A percentile compares a stretch with the other conserved stretches of the same genome.
Evolutionary conservation across 257 asterid species (phyloP).

Genomic region (Solanum gandarillasii): DNA sequence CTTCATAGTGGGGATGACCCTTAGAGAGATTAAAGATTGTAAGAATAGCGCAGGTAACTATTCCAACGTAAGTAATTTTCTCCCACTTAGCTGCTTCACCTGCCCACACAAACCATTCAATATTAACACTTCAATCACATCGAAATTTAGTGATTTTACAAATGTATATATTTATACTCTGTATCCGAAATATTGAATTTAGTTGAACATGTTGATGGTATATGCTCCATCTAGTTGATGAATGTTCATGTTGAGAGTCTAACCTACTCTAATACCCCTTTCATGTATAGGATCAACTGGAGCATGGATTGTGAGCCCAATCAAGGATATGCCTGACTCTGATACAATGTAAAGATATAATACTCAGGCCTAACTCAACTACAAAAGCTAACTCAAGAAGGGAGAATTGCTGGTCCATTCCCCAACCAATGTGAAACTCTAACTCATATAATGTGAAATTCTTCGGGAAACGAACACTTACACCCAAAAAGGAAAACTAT

Average conservation of each 20-base stretch:
- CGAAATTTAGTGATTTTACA: too few species aligned
- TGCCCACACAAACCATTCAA: not conserved
- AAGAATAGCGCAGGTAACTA: slow-evolving; percentile 26
- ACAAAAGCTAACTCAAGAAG: not conserved
- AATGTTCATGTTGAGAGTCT: too few species aligned
- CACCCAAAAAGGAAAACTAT: too few species aligned
- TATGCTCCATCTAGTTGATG: too few species aligned
- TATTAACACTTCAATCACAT: not conserved
- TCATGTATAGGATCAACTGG: not conserved
- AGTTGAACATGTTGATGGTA: not conserved
- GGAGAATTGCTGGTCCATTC: not conserved
- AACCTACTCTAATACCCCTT: not conserved
- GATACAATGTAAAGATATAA: not conserved
- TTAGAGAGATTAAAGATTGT: slow-evolving; percentile 43
- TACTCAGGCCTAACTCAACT: not conserved
- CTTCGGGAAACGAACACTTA: too few species aligned
- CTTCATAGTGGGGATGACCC: slow-evolving; percentile 64
- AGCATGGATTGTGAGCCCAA: not conserved
- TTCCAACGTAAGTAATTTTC: slow-evolving; percentile 57
- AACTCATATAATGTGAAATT: not conserved
- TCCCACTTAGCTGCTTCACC: slow-evolving; percentile 85
- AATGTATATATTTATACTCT: not conserved
- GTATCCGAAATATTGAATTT: not conserved
- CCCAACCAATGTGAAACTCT: not conserved
- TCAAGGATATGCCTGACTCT: not conserved